Conservation (phyloP, 306 rosid genomes). For the Acacia melanoxylon region DNA sequence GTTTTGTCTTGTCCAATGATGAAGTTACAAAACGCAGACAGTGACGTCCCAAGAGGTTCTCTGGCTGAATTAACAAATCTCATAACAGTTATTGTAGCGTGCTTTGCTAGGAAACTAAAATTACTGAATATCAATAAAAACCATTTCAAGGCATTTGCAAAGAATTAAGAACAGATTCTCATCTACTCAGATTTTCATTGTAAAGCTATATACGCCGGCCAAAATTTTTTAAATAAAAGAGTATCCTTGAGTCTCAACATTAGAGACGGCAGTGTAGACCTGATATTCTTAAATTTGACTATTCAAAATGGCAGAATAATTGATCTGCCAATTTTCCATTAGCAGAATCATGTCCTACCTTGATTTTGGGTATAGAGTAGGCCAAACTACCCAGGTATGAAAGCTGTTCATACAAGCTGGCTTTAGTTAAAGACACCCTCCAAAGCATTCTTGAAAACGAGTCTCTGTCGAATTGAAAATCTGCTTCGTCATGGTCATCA, state of each 20-base stretch:
- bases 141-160: conserved; percentile 1
- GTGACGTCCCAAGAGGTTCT: conserved; percentile 59
- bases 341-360: conserved; percentile 43
- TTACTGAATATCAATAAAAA: neutral
- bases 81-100: neutral
- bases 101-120: neutral
- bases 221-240: neutral
- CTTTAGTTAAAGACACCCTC: conserved; percentile 75
- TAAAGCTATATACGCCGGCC: neutral
- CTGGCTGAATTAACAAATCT: conserved; percentile 58
- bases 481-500: conserved; percentile 34
- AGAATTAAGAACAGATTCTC: neutral
- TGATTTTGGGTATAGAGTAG: conserved; percentile 66
- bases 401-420: conserved; percentile 74
- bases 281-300: neutral
- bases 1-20: conserved; percentile 59
- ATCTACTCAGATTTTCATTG: neutral
- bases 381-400: conserved; percentile 83
- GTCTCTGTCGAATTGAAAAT: conserved; percentile 58
- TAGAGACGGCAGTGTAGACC: conserved; percentile 14
- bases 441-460: conserved; percentile 74
- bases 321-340: no score
- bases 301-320: neutral
- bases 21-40: conserved; percentile 69
- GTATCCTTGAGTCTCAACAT: neutral